These are phyloP conservation scores for Microdochium bolleyi DNA, from an alignment of 2,329 filamentous ascomycete species.

Conservation along the genomic window DNA sequence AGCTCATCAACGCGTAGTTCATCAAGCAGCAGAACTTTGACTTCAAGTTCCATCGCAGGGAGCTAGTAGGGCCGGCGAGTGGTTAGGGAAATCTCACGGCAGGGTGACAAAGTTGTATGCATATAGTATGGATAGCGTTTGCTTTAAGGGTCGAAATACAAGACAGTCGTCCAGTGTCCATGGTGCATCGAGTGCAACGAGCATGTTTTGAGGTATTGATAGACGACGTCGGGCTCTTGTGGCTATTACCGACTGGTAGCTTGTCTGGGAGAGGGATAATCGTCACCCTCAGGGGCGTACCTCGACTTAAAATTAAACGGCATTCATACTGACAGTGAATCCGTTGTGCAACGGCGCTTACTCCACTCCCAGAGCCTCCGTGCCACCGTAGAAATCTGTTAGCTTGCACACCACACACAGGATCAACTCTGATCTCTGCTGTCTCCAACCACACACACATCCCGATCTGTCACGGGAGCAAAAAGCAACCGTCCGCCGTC, in stretches of 20 bases:
- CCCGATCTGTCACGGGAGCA: not conserved
- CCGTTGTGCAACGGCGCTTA: not conserved
- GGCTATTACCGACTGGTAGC: not conserved
- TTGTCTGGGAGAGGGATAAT: not conserved
- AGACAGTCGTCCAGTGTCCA: not conserved
- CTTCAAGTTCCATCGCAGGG: conserved; percentile 32
- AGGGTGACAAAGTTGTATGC: not conserved
- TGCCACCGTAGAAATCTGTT: not conserved
- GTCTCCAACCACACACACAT: not conserved
- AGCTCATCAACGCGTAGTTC: conserved; percentile 54
- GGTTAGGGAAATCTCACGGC: not conserved
- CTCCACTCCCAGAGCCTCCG: not conserved
- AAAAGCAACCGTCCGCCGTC: not conserved
- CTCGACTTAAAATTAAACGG: not conserved
- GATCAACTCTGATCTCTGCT: not conserved
- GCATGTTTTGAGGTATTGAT: not conserved
- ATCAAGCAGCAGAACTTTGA: conserved; percentile 52
- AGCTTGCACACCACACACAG: not conserved
- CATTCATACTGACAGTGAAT: not conserved
- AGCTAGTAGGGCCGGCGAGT: conserved; percentile 28
- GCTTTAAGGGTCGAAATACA: not conserved
- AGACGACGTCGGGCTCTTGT: not conserved
- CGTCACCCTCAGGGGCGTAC: not conserved
- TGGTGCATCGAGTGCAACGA: not conserved
- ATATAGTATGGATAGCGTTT: not conserved